These are phyloP conservation scores for Leptomonas seymouri DNA, from an alignment of 208 protist genomes.

Conservation along the genomic window DNA sequence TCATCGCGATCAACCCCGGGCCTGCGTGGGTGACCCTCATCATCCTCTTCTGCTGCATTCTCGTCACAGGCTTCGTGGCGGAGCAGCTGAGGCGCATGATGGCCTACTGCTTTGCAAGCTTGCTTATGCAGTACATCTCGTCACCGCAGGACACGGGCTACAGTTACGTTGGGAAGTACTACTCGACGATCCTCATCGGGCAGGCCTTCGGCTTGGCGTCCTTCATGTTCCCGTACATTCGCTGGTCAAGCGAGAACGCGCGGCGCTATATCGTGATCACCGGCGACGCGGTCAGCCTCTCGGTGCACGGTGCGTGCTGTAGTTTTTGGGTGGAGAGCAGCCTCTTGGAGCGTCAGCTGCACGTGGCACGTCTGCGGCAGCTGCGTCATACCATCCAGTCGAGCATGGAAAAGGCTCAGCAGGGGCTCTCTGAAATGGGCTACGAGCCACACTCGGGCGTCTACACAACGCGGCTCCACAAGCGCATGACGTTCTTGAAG, in stretches of 20 bases:
- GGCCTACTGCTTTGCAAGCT: slow-evolving; percentile 65
- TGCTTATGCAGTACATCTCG: slow-evolving; percentile 78
- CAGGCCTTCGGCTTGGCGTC: slow-evolving; percentile 73
- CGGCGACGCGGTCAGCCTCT: slow-evolving; percentile 81
- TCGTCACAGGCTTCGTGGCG: slow-evolving; percentile 67
- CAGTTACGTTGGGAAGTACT: slow-evolving; percentile 73
- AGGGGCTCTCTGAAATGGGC: slow-evolving; percentile 59
- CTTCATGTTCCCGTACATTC: slow-evolving; percentile 83
- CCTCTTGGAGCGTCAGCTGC: slow-evolving; percentile 71
- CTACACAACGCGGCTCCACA: slow-evolving; percentile 62
- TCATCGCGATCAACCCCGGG: slow-evolving; percentile 65
- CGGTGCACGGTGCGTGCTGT: slow-evolving; percentile 70
- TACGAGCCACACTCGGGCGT: slow-evolving; percentile 84
- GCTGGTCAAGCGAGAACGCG: slow-evolving; percentile 83
- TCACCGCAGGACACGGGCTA: slow-evolving; percentile 50
- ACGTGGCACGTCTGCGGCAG: slow-evolving; percentile 77
- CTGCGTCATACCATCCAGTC: slow-evolving; percentile 57
- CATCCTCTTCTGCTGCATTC: slow-evolving; percentile 65
- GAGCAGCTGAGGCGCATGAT: slow-evolving; percentile 75
- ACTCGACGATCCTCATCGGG: slow-evolving; percentile 74
- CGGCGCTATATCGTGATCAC: slow-evolving; percentile 66
- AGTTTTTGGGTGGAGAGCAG: slow-evolving; percentile 77
- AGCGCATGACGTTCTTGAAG: slow-evolving; percentile 61
- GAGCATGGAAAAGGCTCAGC: slow-evolving; percentile 49
- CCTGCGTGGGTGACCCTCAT: slow-evolving; percentile 66